Evolutionary conservation across 23 red algal genomes (phyloP), one percentile per base, ranked within the genome.

Genomic region (Chondrus crispus): DNA sequence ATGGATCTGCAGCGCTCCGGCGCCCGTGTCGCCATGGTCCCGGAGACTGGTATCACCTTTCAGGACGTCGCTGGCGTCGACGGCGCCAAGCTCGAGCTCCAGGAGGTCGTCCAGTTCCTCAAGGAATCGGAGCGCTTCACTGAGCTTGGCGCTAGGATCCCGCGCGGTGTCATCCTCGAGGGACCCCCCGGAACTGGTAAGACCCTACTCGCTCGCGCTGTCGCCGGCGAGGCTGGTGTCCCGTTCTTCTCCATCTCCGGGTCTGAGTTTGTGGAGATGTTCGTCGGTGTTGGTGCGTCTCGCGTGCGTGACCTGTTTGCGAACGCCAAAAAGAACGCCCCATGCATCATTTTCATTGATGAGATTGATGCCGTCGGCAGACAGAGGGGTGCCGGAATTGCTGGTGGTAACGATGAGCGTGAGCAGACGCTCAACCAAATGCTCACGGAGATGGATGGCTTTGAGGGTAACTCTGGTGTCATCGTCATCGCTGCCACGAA

Each of bases 221-320:
- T 99, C 36, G 97, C 97, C 8, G 97, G 97, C 54, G 97, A 99
- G 78, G 97, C 97, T 20, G 97, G 97, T 57, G 97, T 99, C 4
- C 97, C 97, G 12, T 99, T 99, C 74, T 99, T 99, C 80, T 96
- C 94, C 45, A 99, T 99, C 60, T 91, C 97, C 12, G 97, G 97
- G 12, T 99, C 97, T 54, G 97, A 99, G 90, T 99, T 99, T 96
- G 97, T 99, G n/a, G 97, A 99, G 42, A 99, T 99, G 97, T 99
- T 99, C 66, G 95, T 99, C 30, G 97, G 97, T 72, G 97, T 99
- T 2, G 97, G 97, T 74, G 97, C 97, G 9, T 92, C 91, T 47
- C 94, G 97, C 68, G 97, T 99, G 37, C 86, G 97, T 29, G 97
- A 99, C 82, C 93, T 99, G 2, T 99, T 99, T 70, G 74, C 91